Base-by-base conservation (phyloP, 1,139 yeast species). In the Saccharomycopsis hybrid region DNA sequence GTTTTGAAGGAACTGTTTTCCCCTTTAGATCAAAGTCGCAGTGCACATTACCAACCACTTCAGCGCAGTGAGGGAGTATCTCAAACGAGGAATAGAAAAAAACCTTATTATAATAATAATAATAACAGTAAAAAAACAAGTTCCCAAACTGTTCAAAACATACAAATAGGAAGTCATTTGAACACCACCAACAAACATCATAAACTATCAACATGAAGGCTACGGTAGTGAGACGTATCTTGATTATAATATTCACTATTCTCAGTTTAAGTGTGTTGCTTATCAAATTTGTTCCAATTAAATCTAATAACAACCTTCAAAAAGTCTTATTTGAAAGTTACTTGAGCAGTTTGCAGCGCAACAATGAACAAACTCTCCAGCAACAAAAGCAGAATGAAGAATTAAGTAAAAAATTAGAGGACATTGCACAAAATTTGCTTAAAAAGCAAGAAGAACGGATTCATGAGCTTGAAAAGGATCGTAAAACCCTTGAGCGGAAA, bases 401-500 rank as follows among this genome's bases (percentile, higher is more conserved):
- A 48, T 66, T 76, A 13, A 62, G 78, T 18, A 62, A 65, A 35
- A 77, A 76, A 54, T 65, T 80, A 41, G 82, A 78, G 57, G 70
- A 70, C 41, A 61, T 77, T 25, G 72, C 81, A 0, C 70, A 71
- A 43, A 73, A 71, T 46, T 62, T 76, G 43, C 61, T 72, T 46
- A 65, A 66, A 43, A 72, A 72, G 52, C 83, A 79, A 57, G 80
- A 76, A 31, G 67, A 67, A 35, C 74, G 77, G 57, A 66, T 78
- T 32, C 62, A 62, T 25, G 66, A 70, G 50, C 65, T 81, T 41
- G 84, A 79, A 53, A 68, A 66, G 31, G 81, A 79, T 54, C 69
- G 81, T 49, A 65, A 67, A 45, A 59, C 63, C n/a, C 65, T 81
- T 37, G 85, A 78, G 58, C 73, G 73, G 59, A 80, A 80, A 60